Percentiles rank a stretch among this genome's conserved stretches.
phyloP scores from a whole-genome alignment of 2,329 filamentous ascomycete species.

The Leptographium wingfieldii region DNA sequence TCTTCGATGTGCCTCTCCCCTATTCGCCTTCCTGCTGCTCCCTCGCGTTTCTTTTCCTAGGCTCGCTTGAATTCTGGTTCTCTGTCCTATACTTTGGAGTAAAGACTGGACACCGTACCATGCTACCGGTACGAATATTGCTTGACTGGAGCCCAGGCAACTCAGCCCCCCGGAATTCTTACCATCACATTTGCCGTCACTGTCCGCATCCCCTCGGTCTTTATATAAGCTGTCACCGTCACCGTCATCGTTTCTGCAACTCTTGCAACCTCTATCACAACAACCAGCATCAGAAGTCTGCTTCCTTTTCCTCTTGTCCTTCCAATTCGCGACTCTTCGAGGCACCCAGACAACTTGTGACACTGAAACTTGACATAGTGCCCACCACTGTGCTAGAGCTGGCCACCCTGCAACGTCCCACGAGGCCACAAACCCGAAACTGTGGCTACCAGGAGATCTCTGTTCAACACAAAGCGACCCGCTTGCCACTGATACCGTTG shows the following conservation, averaged over 20 bases:
- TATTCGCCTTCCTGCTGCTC: neutral
- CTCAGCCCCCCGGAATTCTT: neutral
- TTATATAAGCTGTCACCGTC: neutral
- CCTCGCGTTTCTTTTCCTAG: neutral
- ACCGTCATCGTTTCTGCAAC: neutral
- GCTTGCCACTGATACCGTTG: neutral
- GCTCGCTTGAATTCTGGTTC: neutral
- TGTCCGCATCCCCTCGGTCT: neutral
- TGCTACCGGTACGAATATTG: neutral
- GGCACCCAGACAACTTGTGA: neutral
- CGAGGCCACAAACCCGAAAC: slow-evolving; percentile 6
- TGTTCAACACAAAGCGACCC: slow-evolving; percentile 5
- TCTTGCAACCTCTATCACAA: neutral
- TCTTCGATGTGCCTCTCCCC: neutral
- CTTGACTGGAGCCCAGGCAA: neutral
- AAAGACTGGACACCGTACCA: neutral
- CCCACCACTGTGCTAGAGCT: slow-evolving; percentile 2
- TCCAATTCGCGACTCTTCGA: neutral
- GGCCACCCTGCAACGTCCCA: slow-evolving; percentile 9
- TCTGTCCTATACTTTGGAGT: neutral
- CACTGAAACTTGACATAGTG: neutral
- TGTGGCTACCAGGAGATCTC: slow-evolving; percentile 5
- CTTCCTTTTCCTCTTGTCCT: neutral
- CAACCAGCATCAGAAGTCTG: neutral
- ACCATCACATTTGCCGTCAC: neutral